These are phyloP conservation scores for Pythium rhizo-oryzae DNA, from an alignment of 352 stramenopile species.

Conservation along the genomic window DNA sequence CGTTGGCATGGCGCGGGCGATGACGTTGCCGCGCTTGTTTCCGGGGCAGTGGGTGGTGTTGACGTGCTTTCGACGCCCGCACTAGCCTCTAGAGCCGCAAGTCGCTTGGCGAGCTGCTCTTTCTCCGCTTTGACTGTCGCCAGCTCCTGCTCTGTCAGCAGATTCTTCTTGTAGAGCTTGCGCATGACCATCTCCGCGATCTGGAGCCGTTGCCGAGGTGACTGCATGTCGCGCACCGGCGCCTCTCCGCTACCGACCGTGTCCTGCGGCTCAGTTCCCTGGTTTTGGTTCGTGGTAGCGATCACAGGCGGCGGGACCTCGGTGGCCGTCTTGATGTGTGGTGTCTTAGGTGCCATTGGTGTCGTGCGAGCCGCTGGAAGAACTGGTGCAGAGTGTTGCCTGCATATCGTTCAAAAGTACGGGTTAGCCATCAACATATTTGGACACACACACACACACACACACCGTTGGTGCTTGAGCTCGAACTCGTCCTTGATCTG, in stretches of 20 bases:
- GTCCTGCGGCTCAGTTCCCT: background rate
- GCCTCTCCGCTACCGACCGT: background rate
- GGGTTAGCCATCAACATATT: too few relatives aligned
- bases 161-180: constrained; percentile 60
- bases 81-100: constrained; percentile 24
- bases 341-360: background rate
- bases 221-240: constrained; percentile 32
- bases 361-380: background rate
- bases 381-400: constrained; percentile 6
- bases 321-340: background rate
- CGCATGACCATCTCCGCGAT: constrained; percentile 64
- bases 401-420: too few relatives aligned
- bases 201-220: constrained; percentile 46
- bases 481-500: constrained; percentile 49
- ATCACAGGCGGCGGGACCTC: background rate
- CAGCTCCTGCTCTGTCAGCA: constrained; percentile 43
- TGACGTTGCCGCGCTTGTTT: background rate
- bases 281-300: background rate
- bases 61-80: too few relatives aligned
- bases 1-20: background rate
- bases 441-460: background rate
- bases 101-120: constrained; percentile 19
- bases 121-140: constrained; percentile 33
- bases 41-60: too few relatives aligned
- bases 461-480: constrained; percentile 39